Conservation (phyloP, 202 grass and related monocot species). For the Tripidium arundinaceum region DNA sequence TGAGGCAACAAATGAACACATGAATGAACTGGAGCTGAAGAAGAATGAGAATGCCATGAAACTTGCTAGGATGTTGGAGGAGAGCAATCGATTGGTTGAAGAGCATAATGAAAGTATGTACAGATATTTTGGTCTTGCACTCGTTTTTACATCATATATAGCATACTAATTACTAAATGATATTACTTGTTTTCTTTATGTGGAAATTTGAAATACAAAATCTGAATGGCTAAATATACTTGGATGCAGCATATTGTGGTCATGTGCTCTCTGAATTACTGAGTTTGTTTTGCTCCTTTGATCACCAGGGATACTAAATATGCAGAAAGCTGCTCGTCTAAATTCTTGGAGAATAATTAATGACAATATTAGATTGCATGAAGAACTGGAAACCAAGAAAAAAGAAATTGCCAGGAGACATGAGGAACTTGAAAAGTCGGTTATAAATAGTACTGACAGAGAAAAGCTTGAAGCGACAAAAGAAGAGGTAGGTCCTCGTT, state of each 20-base stretch:
- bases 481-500: slow-evolving; percentile 10
- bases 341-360: slow-evolving; percentile 19
- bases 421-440: slow-evolving; percentile 30
- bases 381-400: slow-evolving; percentile 22
- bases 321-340: slow-evolving; percentile 23
- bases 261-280: background rate
- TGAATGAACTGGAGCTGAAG: slow-evolving; percentile 20
- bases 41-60: slow-evolving; percentile 29
- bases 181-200: background rate
- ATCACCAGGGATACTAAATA: slow-evolving; percentile 29
- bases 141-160: background rate
- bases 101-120: slow-evolving; percentile 48
- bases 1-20: slow-evolving; percentile 30
- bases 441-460: slow-evolving; percentile 19
- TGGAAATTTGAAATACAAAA: background rate
- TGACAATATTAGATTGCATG: slow-evolving; percentile 19
- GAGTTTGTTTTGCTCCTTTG: background rate
- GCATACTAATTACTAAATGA: background rate
- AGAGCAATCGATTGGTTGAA: slow-evolving; percentile 39
- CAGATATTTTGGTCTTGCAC: background rate
- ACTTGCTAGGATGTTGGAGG: slow-evolving; percentile 47
- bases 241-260: background rate
- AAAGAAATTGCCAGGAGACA: slow-evolving; percentile 10
- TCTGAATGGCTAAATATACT: background rate
- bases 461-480: slow-evolving; percentile 19